phyloP scores from a whole-genome alignment of 148 eudicot species.

The Silene latifolia region DNA sequence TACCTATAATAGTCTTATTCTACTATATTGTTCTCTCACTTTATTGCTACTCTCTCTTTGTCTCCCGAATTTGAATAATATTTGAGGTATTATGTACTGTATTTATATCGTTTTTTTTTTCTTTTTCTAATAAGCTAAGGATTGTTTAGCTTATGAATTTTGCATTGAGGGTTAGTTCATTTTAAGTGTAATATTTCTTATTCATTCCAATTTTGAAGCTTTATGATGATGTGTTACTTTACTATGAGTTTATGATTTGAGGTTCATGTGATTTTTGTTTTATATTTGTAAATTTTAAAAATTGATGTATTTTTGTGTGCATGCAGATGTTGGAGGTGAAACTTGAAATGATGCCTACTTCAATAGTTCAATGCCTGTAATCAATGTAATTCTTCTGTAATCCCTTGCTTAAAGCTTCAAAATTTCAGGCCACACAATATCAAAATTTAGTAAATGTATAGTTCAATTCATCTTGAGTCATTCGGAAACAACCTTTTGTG shows the following conservation, averaged over 20 bases:
- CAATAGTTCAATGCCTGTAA: neutral
- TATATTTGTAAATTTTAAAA: too few species aligned
- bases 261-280: neutral
- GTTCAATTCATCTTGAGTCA: too few species aligned
- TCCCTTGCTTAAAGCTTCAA: slow-evolving; percentile 6
- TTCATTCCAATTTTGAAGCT: neutral
- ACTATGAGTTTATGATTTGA: neutral
- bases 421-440: slow-evolving; percentile 1
- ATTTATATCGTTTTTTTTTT: too few species aligned
- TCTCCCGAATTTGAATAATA: too few species aligned
- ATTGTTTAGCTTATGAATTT: neutral
- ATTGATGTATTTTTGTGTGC: neutral
- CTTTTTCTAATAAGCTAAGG: too few species aligned
- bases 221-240: slow-evolving; percentile 15
- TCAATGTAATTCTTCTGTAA: neutral
- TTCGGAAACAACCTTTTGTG: too few species aligned
- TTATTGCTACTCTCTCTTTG: too few species aligned
- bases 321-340: slow-evolving; percentile 24
- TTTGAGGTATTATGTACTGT: slow-evolving; percentile 7
- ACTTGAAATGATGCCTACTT: slow-evolving; percentile 9
- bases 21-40: too few species aligned
- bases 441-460: neutral
- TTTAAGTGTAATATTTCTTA: neutral
- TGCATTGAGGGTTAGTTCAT: slow-evolving; percentile 8
- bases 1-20: too few species aligned